Percentiles rank a stretch among this genome's conserved stretches.
These are phyloP conservation scores for Carex sylvatica DNA, from an alignment of 202 grass and related monocot species.

Conservation along the genomic window DNA sequence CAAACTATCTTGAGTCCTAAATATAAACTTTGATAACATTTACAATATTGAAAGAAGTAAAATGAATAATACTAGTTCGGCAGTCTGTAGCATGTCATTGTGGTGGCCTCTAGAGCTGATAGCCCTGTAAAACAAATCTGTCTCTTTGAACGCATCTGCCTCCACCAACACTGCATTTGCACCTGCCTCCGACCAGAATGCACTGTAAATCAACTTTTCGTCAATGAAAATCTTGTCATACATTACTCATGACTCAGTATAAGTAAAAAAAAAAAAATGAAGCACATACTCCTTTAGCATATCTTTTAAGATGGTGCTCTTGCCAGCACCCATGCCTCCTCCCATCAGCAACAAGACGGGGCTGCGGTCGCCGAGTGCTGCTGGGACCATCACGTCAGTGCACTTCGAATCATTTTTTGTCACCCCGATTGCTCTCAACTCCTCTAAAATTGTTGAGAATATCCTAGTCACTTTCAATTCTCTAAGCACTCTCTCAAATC, in stretches of 20 bases:
- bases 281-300: constrained; percentile 65
- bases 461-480: constrained; percentile 83
- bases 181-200: constrained; percentile 67
- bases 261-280: neutral
- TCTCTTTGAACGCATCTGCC: constrained; percentile 92
- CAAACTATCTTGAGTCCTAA: neutral
- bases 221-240: neutral
- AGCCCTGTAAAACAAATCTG: constrained; percentile 77
- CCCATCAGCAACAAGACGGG: constrained; percentile 85
- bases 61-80: constrained; percentile 54
- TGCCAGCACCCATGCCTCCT: constrained; percentile 92
- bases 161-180: constrained; percentile 80
- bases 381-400: constrained; percentile 71
- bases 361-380: constrained; percentile 57
- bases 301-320: constrained; percentile 85
- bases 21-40: neutral
- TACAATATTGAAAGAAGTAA: neutral
- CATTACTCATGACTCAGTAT: neutral
- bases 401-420: constrained; percentile 26
- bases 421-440: constrained; percentile 62
- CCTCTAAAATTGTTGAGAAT: constrained; percentile 79
- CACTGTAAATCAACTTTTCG: constrained; percentile 32
- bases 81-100: constrained; percentile 81
- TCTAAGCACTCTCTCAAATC: constrained; percentile 81
- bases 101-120: constrained; percentile 89